Percentiles rank a stretch among this genome's conserved stretches.
Evolutionary conservation across 1,284 basidiomycete species (phyloP).

Genomic region (Filobasidium uniguttulatum): DNA sequence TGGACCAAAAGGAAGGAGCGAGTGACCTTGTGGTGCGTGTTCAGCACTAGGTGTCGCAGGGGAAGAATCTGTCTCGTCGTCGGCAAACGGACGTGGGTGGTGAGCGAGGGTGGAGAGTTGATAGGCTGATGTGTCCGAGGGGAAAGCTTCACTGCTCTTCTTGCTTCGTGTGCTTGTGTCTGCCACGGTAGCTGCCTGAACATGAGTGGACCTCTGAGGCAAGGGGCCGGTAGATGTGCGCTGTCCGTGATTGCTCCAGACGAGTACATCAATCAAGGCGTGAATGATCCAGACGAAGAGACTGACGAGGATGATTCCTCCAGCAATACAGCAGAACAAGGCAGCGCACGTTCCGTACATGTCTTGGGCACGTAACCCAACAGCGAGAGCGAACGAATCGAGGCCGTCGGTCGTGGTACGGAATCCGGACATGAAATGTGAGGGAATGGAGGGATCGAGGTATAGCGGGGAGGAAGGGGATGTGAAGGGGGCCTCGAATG

Average conservation of each 20-base stretch:
- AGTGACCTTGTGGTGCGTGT: not conserved
- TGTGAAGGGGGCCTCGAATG: constrained; percentile 56
- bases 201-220: too few relatives aligned
- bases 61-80: too few relatives aligned
- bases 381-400: constrained; percentile 58
- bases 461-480: constrained; percentile 62
- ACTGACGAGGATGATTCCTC: constrained; percentile 54
- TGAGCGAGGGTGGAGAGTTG: too few relatives aligned
- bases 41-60: too few relatives aligned
- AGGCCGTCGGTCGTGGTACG: constrained; percentile 49
- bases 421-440: constrained; percentile 54
- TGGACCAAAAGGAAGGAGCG: not conserved
- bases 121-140: constrained; percentile 2
- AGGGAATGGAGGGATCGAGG: constrained; percentile 53
- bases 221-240: too few relatives aligned
- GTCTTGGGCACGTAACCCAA: constrained; percentile 68
- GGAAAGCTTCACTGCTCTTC: constrained; percentile 1
- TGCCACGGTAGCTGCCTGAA: too few relatives aligned
- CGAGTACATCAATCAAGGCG: constrained; percentile 25
- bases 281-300: constrained; percentile 58
- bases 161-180: constrained; percentile 5
- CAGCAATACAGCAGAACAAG: constrained; percentile 68
- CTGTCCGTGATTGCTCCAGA: not conserved
- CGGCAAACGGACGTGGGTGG: too few relatives aligned
- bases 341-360: constrained; percentile 71